phyloP scores from a whole-genome alignment of 345 rosid species.

The Eucalyptus urophylla region DNA sequence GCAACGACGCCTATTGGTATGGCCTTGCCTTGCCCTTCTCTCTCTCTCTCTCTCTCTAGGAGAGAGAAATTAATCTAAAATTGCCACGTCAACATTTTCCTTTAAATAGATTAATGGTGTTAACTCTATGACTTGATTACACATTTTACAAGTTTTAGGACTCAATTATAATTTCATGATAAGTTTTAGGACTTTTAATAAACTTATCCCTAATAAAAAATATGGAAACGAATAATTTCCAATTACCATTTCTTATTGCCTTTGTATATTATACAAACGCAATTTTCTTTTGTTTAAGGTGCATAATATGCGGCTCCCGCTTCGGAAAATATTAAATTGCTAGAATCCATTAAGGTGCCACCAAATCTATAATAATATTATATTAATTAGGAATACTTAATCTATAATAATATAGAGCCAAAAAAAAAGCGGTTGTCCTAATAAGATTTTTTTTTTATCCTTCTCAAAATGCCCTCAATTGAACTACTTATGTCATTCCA shows the following conservation, averaged over 20 bases:
- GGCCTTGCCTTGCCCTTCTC: too few relatives aligned
- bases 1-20: accelerated
- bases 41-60: too few relatives aligned
- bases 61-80: too few relatives aligned
- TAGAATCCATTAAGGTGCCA: neutral
- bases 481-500: neutral
- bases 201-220: too few relatives aligned
- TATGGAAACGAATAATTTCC: neutral
- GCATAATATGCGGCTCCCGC: neutral
- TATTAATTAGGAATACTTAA: neutral
- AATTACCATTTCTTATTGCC: neutral
- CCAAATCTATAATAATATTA: too few relatives aligned
- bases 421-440: neutral
- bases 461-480: neutral
- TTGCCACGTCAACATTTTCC: too few relatives aligned
- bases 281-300: neutral
- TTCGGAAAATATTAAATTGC: neutral
- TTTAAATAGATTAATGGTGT: too few relatives aligned
- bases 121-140: too few relatives aligned
- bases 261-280: neutral
- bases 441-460: too few relatives aligned
- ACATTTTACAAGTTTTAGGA: too few relatives aligned
- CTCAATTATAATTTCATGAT: too few relatives aligned
- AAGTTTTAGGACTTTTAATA: too few relatives aligned
- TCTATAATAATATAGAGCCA: neutral